Conservation (phyloP, 805 yeast genomes). For the Blastobotrys parvus region DNA sequence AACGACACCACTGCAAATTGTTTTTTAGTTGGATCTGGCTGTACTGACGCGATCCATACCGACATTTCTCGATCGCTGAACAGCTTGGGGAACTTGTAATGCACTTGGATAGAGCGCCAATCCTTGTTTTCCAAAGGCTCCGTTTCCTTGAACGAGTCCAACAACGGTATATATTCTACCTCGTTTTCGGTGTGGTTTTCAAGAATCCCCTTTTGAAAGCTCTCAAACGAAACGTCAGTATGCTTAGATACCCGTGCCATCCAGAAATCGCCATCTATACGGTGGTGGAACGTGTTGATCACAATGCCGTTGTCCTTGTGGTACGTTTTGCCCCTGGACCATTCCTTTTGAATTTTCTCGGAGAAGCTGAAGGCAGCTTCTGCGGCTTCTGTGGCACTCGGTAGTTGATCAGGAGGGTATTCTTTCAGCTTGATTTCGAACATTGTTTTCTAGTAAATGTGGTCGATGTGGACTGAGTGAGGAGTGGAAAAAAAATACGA, state of each 20-base stretch:
- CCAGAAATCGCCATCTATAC: slow-evolving; percentile 28
- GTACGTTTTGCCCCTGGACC: slow-evolving; percentile 19
- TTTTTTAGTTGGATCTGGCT: slow-evolving; percentile 21
- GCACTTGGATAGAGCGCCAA: slow-evolving; percentile 23
- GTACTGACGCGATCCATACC: slow-evolving; percentile 25
- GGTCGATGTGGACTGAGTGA: no score
- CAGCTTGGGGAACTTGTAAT: slow-evolving; percentile 29
- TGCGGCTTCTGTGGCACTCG: slow-evolving; percentile 15
- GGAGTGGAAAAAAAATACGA: no score
- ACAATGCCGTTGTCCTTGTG: slow-evolving; percentile 3
- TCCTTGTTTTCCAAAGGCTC: slow-evolving; percentile 12
- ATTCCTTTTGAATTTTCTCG: slow-evolving; percentile 10
- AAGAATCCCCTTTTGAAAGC: slow-evolving; percentile 23
- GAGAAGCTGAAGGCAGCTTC: slow-evolving; percentile 15
- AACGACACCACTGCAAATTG: slow-evolving; percentile 31
- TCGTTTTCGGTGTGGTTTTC: slow-evolving; percentile 33
- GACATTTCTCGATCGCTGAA: slow-evolving; percentile 29
- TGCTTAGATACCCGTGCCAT: slow-evolving; percentile 30
- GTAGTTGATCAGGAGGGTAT: slow-evolving; percentile 16
- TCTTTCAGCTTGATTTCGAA: slow-evolving; percentile 17
- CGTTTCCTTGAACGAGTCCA: slow-evolving; percentile 22
- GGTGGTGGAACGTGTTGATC: slow-evolving; percentile 19
- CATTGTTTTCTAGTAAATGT: no score
- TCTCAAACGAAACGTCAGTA: slow-evolving; percentile 22
- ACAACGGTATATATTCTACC: slow-evolving; percentile 29